A percentile compares a stretch with the other conserved stretches of the same genome.
These are phyloP conservation scores for Hymenoscyphus albidus DNA, from an alignment of 2,329 filamentous ascomycete species.

Conservation along the genomic window DNA sequence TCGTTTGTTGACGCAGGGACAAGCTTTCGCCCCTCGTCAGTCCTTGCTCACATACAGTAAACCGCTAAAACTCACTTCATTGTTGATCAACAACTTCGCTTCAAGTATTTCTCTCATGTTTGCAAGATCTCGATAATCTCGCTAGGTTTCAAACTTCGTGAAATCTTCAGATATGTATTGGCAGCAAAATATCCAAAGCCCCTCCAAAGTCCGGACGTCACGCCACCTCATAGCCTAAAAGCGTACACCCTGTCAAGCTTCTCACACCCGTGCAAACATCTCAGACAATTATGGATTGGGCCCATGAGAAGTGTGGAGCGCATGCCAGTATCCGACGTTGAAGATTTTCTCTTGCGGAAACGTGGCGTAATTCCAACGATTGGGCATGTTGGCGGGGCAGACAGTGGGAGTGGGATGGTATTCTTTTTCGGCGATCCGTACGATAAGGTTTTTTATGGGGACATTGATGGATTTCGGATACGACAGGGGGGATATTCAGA, in stretches of 20 bases:
- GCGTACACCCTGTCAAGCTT: background rate
- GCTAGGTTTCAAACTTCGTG: background rate
- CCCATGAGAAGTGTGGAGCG: background rate
- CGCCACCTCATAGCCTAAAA: background rate
- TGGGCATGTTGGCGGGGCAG: background rate
- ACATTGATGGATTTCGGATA: background rate
- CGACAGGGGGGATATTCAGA: background rate
- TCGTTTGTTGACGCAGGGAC: conserved; percentile 4
- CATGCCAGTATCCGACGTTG: background rate
- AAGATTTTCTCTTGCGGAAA: background rate
- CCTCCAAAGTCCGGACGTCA: background rate
- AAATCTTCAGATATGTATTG: background rate
- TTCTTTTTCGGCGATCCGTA: background rate
- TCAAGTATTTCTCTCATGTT: conserved; percentile 13
- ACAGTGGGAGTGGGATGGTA: background rate
- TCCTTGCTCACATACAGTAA: too few relatives aligned
- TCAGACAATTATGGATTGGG: background rate
- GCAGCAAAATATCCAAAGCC: background rate
- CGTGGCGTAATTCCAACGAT: background rate
- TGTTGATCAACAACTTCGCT: conserved; percentile 46
- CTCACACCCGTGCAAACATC: background rate
- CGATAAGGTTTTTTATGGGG: background rate
- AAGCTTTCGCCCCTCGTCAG: background rate
- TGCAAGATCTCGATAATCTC: background rate
- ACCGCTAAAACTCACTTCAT: conserved; percentile 37